Base-by-base conservation (phyloP, 1,284 basidiomycete genomes). In the Ustilago shanxiensis region DNA sequence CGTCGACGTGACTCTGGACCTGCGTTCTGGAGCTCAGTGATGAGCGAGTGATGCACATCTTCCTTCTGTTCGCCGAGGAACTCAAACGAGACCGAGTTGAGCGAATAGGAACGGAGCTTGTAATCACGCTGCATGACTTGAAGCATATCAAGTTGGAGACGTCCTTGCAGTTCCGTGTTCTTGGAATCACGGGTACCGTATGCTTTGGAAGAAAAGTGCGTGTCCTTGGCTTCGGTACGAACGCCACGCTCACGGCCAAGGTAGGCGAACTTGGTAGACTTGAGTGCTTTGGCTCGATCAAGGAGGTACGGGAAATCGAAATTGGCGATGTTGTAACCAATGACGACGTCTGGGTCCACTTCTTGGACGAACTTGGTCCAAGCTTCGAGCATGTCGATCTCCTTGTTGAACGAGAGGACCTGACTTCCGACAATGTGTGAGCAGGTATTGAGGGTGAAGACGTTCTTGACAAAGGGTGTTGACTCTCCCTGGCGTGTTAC, bases 81-180 rank as follows among this genome's bases (percentile, higher is more conserved):
- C 47, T 86, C 83, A 60, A 83, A 85, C 5, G 83, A 86, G 28
- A 86, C 84, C 33, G 83, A 83, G 64, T 86, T 86, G 56, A 86
- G 83, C 55, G 80, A 79, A 63, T 86, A 86, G 50, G 77, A 80
- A 29, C 84, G 81, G 20, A 86, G 72, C 71, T 86, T 86, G 79
- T 86, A 82, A 70, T 86, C 84, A 22, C 84, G 80, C 71, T 85
- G 83, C 84, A 86, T 86, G 62, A 86, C 83, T 54, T 86, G 83
- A 14, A 86, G 82, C 80, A 86, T 83, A 60, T 86, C 84, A 52
- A 86, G 79, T 62, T 86, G 84, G 14, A 86, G 77, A n/a, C 84
- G 79, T 0, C 84, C 84, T 55, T 85, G 83, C 33, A 85, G 63
- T 60, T 86, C 83, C 47, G 84, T 86, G 58, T 81, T 75, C 45